Evolutionary conservation across 139 green algal genomes (phyloP), one percentile per base, ranked within the genome.

Genomic region (Pleodorina starrii): DNA sequence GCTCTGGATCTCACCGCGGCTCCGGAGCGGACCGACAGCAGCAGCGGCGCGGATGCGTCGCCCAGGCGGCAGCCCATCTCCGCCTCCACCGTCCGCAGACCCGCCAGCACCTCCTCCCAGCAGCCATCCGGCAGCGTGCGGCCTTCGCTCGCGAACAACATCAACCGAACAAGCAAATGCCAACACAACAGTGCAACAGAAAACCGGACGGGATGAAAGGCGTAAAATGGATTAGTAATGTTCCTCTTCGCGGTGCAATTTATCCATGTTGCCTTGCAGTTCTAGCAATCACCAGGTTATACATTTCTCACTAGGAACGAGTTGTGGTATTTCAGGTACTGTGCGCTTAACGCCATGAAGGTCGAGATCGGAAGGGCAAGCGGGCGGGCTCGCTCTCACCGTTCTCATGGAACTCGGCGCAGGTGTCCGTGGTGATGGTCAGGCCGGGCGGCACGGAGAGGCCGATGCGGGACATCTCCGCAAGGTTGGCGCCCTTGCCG

Each of bases 401-500:
- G 46, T 90, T 88, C 5, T 77, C 35, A 90, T 97, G 88, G 86
- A 96, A 98, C 73, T 96, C 86, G n/a, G 90, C 71, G 92, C 97
- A 99, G 5, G 95, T 94, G 46, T 96, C 92, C 9, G 97, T 99
- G 38, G 96, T 98, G 91, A 99, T 97, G 50, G 96, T 98, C 75
- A 99, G 91, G 85, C 97, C 97, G 40, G 97, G 95, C 0, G 97
- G 97, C 43, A 99, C 96, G 60, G 94, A 95, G 5, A 99, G 92
- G 74, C 97, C 97, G 27, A 97, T 93, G 36, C 76, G 74, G 1
- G 94, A 92, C 97, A 99, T 99, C 92, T 99, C 96, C 11, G 94
- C 97, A 21, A 99, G 90, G 88, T 98, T 98, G 43, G 97, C 97
- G 35, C 97, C 97, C 91, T 98, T 99, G 80, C 96, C 97, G 57